Base-by-base conservation (phyloP, 441 rosid species). In the Arabidopsis hybrid region DNA sequence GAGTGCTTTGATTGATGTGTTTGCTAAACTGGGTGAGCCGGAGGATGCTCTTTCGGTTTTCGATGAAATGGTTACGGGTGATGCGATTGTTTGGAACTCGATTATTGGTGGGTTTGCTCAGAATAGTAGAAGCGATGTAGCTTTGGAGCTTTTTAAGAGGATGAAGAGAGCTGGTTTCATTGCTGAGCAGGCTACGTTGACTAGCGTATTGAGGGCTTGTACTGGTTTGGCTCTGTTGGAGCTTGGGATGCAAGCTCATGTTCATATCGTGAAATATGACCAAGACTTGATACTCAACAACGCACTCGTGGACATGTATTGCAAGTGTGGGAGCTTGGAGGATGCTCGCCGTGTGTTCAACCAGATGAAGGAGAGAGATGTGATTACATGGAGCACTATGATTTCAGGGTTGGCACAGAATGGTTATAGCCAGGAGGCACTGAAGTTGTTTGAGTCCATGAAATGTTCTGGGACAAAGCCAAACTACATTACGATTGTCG, bases 321-420 rank as follows among this genome's bases (percentile, higher is more conserved):
- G 92, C 75, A 91, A 89, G 68, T 88, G 91, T 76, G 91, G 93
- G 47, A 79, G 90, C 65, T 80, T 89, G 79, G 90, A 85, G 36
- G 97, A 91, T 85, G 91, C 92, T n/a, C 76, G 73, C 4, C 52
- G 71, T 32, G 62, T 89, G 71, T 91, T 89, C 32, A 36, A 7
- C 39, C 69, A 83, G 57, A 88, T 88, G 93, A 66, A 43, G 18
- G 82, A 76, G 62, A 89, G 67, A 76, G 95, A 91, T 77, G 92
- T 89, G 64, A 81, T 91, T 67, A 82, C 97, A 21, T 86, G 93
- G 93, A 89, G 93, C 80, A 91, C 93, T 6, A 87, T 91, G 92
- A 87, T 87, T 70, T 79, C 88, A 14, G 92, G 96, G 51, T 57
- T 89, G 71, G 96, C 89, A 0, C 94, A 91, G 60, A 91, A 91